A percentile compares a stretch with the other conserved stretches of the same genome.
These are phyloP conservation scores for Nannizziopsis barbatae DNA, from an alignment of 2,329 filamentous ascomycete genomes.

Conservation along the genomic window DNA sequence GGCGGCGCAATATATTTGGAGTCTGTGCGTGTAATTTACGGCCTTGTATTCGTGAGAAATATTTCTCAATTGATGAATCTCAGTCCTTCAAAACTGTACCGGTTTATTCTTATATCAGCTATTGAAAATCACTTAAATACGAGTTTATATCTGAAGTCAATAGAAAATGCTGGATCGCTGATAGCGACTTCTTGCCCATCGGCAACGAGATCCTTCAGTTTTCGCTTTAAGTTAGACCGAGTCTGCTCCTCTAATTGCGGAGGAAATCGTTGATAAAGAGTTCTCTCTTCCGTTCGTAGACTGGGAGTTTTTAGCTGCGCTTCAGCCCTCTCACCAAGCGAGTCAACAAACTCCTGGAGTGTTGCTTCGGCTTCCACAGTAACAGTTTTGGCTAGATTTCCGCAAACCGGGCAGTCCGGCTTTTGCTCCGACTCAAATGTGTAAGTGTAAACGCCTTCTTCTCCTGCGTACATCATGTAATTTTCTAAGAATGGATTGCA, in stretches of 20 bases:
- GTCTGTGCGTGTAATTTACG: slow-evolving; percentile 2
- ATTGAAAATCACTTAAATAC: slow-evolving; percentile 30
- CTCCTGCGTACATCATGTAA: slow-evolving; percentile 99
- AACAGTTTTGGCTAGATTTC: slow-evolving; percentile 66
- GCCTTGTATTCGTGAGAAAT: neutral
- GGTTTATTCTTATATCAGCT: neutral
- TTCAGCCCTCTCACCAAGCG: slow-evolving; percentile 69
- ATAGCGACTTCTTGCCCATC: slow-evolving; percentile 84
- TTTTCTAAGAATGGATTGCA: slow-evolving; percentile 75
- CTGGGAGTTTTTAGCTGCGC: slow-evolving; percentile 91
- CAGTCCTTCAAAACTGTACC: too few species aligned
- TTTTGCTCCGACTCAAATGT: slow-evolving; percentile 94
- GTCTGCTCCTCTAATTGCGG: slow-evolving; percentile 75
- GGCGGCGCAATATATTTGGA: neutral
- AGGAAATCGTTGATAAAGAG: slow-evolving; percentile 80
- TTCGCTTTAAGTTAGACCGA: slow-evolving; percentile 67
- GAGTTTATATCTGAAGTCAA: slow-evolving; percentile 54
- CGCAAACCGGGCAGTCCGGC: slow-evolving; percentile 87
- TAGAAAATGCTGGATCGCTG: slow-evolving; percentile 77
- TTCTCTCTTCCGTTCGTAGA: slow-evolving; percentile 67
- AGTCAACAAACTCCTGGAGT: slow-evolving; percentile 74
- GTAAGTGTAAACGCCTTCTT: slow-evolving; percentile 92
- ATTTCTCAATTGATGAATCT: too few species aligned
- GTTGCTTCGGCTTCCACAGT: slow-evolving; percentile 59
- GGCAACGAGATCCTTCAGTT: slow-evolving; percentile 62